Evolutionary conservation across 2,329 filamentous ascomycete species (phyloP).

Genomic region (Verticillium alfalfae): DNA sequence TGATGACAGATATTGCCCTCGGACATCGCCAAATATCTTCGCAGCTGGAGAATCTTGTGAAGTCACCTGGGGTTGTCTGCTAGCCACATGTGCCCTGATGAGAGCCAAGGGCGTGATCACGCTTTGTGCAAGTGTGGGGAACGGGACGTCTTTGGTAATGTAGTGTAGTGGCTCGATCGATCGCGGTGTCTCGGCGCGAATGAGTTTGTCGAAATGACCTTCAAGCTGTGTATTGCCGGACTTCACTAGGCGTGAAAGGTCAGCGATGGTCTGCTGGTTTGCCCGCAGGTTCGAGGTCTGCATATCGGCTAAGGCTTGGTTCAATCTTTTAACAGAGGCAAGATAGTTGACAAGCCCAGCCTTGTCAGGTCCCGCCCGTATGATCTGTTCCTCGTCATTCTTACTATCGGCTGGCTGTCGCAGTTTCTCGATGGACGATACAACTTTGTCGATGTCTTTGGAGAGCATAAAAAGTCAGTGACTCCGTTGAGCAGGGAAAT

Average conservation of each 20-base stretch:
- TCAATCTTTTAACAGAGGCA: conserved; percentile 81
- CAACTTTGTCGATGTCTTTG: conserved; percentile 76
- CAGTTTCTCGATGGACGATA: conserved; percentile 81
- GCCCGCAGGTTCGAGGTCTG: conserved; percentile 85
- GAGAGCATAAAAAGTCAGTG: conserved; percentile 12
- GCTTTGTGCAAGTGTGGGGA: conserved; percentile 74
- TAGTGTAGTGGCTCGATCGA: conserved; percentile 87
- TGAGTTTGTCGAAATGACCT: conserved; percentile 71
- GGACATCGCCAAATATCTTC: conserved; percentile 77
- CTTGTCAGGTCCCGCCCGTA: conserved; percentile 79
- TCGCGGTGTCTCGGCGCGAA: conserved; percentile 69
- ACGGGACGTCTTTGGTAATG: conserved; percentile 82
- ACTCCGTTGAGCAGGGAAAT: neutral
- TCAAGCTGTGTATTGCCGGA: conserved; percentile 80
- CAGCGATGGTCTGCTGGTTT: conserved; percentile 82
- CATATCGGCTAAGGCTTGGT: conserved; percentile 77
- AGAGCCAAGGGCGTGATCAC: conserved; percentile 69
- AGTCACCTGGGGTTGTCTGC: conserved; percentile 19
- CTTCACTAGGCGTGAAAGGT: conserved; percentile 72
- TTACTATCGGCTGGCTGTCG: conserved; percentile 90
- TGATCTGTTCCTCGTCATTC: conserved; percentile 85
- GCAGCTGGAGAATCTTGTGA: conserved; percentile 65
- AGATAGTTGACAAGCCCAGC: conserved; percentile 81
- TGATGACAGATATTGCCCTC: conserved; percentile 78
- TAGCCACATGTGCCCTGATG: conserved; percentile 71